A percentile compares a stretch with the other conserved stretches of the same genome.
Evolutionary conservation across 2,329 filamentous ascomycete species (phyloP).

Genomic region (Proliferodiscus dingleyae): DNA sequence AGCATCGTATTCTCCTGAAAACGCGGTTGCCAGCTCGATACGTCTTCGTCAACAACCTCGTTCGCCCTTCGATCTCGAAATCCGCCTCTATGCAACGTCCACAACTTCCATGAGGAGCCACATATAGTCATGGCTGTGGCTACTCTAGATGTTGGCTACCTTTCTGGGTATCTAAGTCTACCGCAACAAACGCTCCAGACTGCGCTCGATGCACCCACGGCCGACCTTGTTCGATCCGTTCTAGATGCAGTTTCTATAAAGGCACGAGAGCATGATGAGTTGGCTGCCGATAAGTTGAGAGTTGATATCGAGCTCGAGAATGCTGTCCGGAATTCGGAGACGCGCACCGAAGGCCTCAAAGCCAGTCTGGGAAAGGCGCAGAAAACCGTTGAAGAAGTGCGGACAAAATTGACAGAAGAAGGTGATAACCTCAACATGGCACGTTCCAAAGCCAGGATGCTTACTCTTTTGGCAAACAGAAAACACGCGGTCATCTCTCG

Average conservation of each 20-base stretch:
- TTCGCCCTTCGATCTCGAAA: background rate
- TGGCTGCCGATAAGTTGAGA: conserved; percentile 83
- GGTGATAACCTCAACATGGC: conserved; percentile 47
- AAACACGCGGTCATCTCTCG: conserved; percentile 66
- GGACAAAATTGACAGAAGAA: conserved; percentile 76
- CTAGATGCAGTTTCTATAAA: conserved; percentile 71
- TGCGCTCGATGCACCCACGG: conserved; percentile 63
- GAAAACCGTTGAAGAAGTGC: conserved; percentile 76
- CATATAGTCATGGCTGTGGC: conserved; percentile 51
- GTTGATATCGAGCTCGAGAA: conserved; percentile 92
- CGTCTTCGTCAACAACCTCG: background rate
- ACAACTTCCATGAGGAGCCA: conserved; percentile 20
- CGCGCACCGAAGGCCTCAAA: conserved; percentile 77
- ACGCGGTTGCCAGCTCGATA: too few species aligned
- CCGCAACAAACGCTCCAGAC: conserved; percentile 58
- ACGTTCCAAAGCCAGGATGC: conserved; percentile 2
- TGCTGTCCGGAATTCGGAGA: conserved; percentile 76
- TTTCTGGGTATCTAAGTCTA: conserved; percentile 67
- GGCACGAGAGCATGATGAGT: conserved; percentile 73
- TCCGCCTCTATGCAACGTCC: conserved; percentile 4
- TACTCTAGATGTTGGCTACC: conserved; percentile 64
- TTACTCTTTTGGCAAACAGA: conserved; percentile 48
- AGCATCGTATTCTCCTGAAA: too few species aligned
- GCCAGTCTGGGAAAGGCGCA: conserved; percentile 75
- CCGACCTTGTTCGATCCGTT: conserved; percentile 70